A percentile compares a stretch with the other conserved stretches of the same genome.
Evolutionary conservation across 2,329 filamentous ascomycete species (phyloP).

Genomic region (Tolypocladium tropicale): DNA sequence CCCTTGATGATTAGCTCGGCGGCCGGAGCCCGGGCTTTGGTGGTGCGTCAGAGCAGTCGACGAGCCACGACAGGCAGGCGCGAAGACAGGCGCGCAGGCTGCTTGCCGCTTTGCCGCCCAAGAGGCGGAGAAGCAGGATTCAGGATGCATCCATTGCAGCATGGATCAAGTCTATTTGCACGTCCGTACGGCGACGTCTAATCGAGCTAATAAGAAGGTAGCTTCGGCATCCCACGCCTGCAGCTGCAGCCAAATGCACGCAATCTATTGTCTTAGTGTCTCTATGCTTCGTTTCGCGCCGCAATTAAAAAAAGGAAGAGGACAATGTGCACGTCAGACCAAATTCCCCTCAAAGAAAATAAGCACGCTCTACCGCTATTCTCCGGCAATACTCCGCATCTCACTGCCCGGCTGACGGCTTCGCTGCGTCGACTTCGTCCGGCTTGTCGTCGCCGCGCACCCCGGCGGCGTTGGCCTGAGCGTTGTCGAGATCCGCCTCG

Average conservation of each 20-base stretch:
- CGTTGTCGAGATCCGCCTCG: constrained; percentile 44
- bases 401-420: too few species aligned
- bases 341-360: too few species aligned
- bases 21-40: too few species aligned
- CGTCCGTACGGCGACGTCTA: background rate
- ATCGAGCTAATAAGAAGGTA: background rate
- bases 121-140: background rate
- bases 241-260: background rate
- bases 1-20: too few species aligned
- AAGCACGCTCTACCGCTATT: too few species aligned
- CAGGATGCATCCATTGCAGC: too few species aligned
- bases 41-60: background rate
- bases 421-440: constrained; percentile 3
- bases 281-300: background rate
- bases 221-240: background rate
- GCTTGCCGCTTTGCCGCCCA: background rate
- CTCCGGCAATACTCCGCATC: too few species aligned
- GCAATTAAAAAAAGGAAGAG: too few species aligned
- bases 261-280: background rate
- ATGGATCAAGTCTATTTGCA: background rate
- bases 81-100: background rate
- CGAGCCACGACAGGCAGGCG: background rate
- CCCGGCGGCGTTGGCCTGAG: constrained; percentile 44
- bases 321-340: too few species aligned
- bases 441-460: constrained; percentile 16